These are phyloP conservation scores for Xylariomycetidae sp. DNA, from an alignment of 2,329 filamentous ascomycete species.

Conservation along the genomic window DNA sequence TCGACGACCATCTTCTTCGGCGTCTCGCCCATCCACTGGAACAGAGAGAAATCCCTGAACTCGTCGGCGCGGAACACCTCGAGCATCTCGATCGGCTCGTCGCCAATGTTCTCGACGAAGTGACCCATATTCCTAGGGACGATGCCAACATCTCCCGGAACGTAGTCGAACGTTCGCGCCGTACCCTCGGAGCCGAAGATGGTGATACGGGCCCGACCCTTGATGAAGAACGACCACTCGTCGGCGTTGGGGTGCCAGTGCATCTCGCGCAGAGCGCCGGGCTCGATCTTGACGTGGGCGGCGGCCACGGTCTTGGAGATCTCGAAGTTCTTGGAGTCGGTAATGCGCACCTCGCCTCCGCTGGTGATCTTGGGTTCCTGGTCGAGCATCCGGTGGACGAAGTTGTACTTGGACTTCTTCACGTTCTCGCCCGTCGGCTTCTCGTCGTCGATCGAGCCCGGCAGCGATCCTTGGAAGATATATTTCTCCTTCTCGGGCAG, in stretches of 20 bases:
- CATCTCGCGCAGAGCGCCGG: constrained; percentile 71
- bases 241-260: constrained; percentile 79
- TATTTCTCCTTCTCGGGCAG: constrained; percentile 67
- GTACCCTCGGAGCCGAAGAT: constrained; percentile 66
- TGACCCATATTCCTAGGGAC: constrained; percentile 75
- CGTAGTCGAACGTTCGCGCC: constrained; percentile 72
- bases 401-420: constrained; percentile 63
- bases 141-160: constrained; percentile 70
- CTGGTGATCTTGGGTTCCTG: constrained; percentile 62
- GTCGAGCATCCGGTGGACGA: constrained; percentile 67
- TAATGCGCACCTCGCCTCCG: constrained; percentile 68
- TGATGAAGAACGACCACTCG: constrained; percentile 77
- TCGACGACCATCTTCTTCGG: constrained; percentile 62
- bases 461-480: constrained; percentile 68
- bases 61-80: constrained; percentile 70
- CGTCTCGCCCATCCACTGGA: constrained; percentile 72
- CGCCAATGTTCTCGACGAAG: constrained; percentile 78
- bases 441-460: constrained; percentile 62
- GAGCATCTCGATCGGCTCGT: constrained; percentile 69
- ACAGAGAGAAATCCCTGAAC: constrained; percentile 69
- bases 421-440: constrained; percentile 56
- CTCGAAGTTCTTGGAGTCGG: constrained; percentile 72
- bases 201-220: constrained; percentile 66
- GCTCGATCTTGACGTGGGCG: constrained; percentile 66
- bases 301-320: constrained; percentile 70